Percentiles rank a stretch among this genome's conserved stretches.
phyloP scores from a whole-genome alignment of 805 yeast genomes.

The Myxozyma kluyveri region DNA sequence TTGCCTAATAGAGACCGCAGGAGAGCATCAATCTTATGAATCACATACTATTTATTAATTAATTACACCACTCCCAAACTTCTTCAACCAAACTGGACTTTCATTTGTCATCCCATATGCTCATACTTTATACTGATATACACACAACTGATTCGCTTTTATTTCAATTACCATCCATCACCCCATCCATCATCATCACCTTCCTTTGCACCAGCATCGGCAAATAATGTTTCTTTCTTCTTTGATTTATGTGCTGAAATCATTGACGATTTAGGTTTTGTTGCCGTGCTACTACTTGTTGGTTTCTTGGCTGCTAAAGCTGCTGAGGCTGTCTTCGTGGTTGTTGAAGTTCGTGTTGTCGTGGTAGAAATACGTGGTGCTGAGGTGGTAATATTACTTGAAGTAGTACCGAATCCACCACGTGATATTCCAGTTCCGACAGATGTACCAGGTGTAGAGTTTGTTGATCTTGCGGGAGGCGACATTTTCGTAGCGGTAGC shows the following conservation, averaged over 20 bases:
- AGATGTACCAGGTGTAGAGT: neutral
- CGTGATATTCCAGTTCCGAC: neutral
- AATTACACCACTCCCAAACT: no score
- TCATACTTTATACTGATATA: no score
- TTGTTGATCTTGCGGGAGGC: neutral
- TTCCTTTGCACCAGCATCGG: slow-evolving; percentile 27
- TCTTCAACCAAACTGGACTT: no score
- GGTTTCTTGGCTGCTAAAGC: neutral
- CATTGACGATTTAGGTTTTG: slow-evolving; percentile 16
- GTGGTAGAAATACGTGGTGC: neutral
- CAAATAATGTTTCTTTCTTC: slow-evolving; percentile 22
- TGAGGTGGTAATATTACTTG: no score
- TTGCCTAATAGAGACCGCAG: no score
- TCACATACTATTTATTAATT: no score
- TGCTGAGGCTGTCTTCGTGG: neutral
- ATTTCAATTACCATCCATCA: slow-evolving; percentile 26
- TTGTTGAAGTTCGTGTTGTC: neutral
- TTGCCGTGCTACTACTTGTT: slow-evolving; percentile 3
- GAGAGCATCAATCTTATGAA: no score
- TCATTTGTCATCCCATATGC: no score
- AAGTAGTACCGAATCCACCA: no score
- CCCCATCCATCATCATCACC: slow-evolving; percentile 39
- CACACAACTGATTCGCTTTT: no score
- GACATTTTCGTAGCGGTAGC: neutral
- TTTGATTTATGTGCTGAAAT: slow-evolving; percentile 24